phyloP scores from a whole-genome alignment of 202 grass and related monocot species.

The Eragrostis tef region DNA sequence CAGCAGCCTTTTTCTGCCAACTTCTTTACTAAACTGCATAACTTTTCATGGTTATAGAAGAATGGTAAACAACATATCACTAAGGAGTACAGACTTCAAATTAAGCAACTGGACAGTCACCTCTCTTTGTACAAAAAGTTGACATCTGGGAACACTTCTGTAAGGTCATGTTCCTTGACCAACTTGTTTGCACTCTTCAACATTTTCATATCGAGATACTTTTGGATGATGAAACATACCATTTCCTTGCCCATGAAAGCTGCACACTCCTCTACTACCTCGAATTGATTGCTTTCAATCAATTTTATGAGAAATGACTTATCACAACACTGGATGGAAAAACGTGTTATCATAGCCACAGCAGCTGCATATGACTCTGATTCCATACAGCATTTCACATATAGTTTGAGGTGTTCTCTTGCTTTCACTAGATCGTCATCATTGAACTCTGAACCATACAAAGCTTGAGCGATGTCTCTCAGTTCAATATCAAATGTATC shows the following conservation, averaged over 20 bases:
- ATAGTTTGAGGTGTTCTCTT: slow-evolving; percentile 53
- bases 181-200: slow-evolving; percentile 81
- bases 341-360: slow-evolving; percentile 70
- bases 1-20: slow-evolving; percentile 95
- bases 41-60: slow-evolving; percentile 37
- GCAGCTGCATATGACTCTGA: slow-evolving; percentile 74
- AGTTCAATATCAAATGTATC: slow-evolving; percentile 81
- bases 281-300: slow-evolving; percentile 68
- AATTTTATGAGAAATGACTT: slow-evolving; percentile 69
- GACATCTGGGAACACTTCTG: slow-evolving; percentile 80
- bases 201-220: slow-evolving; percentile 76
- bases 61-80: slow-evolving; percentile 31
- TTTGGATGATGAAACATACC: slow-evolving; percentile 71
- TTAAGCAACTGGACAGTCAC: slow-evolving; percentile 42
- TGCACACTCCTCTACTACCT: slow-evolving; percentile 77
- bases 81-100: background rate
- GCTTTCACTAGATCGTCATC: slow-evolving; percentile 55
- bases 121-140: slow-evolving; percentile 88
- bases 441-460: slow-evolving; percentile 60
- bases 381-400: slow-evolving; percentile 59
- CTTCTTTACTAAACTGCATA: slow-evolving; percentile 79
- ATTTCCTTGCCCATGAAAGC: slow-evolving; percentile 74
- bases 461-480: slow-evolving; percentile 66
- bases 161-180: slow-evolving; percentile 79
- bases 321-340: slow-evolving; percentile 64